A percentile compares a stretch with the other conserved stretches of the same genome.
These are phyloP conservation scores for Solanum bulbocastanum DNA, from an alignment of 257 asterid species.

Conservation along the genomic window DNA sequence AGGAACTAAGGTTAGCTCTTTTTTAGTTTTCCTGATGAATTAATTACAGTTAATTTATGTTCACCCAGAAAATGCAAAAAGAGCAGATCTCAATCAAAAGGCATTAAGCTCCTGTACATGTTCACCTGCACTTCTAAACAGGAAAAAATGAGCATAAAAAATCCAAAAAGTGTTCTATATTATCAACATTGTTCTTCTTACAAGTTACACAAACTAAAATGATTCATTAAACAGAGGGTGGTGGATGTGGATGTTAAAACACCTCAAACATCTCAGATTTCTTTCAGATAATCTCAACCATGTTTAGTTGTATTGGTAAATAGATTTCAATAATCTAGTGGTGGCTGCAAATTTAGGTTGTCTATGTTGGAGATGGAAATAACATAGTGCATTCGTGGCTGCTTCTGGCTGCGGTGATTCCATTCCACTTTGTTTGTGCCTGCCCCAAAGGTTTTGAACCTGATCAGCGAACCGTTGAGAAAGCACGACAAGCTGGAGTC, in stretches of 20 bases:
- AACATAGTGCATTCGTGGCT: conserved; percentile 97
- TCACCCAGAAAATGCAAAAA: background rate
- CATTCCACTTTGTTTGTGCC: conserved; percentile 90
- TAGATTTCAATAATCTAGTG: background rate
- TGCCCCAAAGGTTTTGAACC: conserved; percentile 90
- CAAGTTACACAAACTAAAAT: background rate
- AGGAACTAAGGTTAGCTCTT: conserved; percentile 72
- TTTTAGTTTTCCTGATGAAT: background rate
- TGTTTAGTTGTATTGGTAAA: background rate
- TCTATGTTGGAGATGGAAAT: conserved; percentile 95
- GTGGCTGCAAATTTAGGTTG: conserved; percentile 45
- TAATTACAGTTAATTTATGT: background rate
- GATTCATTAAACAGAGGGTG: background rate
- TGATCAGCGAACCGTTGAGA: conserved; percentile 50
- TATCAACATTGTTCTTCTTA: background rate
- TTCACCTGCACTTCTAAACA: background rate
- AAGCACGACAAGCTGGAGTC: conserved; percentile 64
- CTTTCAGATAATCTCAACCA: background rate
- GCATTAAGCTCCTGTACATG: background rate
- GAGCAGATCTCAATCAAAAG: background rate
- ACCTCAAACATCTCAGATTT: background rate
- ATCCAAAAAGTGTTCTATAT: background rate
- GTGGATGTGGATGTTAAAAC: background rate
- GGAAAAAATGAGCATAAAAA: background rate
- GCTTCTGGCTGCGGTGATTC: conserved; percentile 66